Evolutionary conservation across 2,329 filamentous ascomycete species (phyloP), one percentile per base, ranked within the genome.

Genomic region (Hymenoscyphus linearis): DNA sequence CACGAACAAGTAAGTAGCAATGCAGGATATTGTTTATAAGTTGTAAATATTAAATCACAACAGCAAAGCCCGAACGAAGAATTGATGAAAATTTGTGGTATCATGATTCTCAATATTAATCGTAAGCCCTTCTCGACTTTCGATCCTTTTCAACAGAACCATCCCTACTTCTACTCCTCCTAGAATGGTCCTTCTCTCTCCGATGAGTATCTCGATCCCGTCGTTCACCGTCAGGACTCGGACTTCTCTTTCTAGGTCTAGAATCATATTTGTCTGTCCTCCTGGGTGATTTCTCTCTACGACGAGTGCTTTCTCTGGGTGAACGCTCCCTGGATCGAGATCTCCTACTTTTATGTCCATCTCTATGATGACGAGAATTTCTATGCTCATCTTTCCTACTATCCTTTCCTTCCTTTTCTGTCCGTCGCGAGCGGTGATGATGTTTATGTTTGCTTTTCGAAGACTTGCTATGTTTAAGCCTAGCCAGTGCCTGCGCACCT

Each of bases 401-500:
- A 13, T 54, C 50, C n/a, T 59, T 59, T n/a, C 53, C 47, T 9
- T 65, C 57, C 2, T 58, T 52, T 31, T 55, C 55, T n/a, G 61
- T 40, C 35, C 57, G 40, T 59, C 61, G 16, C 59, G 59, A 36
- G 36, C 57, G n/a, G 61, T 68, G 65, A 53, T 68, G 66, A 60
- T 71, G 69, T 26, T 59, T 66, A 63, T 70, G 69, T 52, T 64
- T 64, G 27, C 66, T 61, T 34, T 66, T 70, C n/a, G 65, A 44
- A 36, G 65, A 64, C 44, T 67, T 68, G 26, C 60, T 59, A 31
- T 53, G 60, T 76, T 80, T 79, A 57, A 81, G 72, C 67, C 76
- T 82, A 65, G 80, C 79, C 67, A 89, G 75, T 2, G 91, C 93
- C 62, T 84, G 82, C 59, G 89, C 85, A 13, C 96, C 84, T 73